A percentile compares a stretch with the other conserved stretches of the same genome.
Evolutionary conservation across 441 rosid genomes (phyloP).

Genomic region (Daphne laureola): DNA sequence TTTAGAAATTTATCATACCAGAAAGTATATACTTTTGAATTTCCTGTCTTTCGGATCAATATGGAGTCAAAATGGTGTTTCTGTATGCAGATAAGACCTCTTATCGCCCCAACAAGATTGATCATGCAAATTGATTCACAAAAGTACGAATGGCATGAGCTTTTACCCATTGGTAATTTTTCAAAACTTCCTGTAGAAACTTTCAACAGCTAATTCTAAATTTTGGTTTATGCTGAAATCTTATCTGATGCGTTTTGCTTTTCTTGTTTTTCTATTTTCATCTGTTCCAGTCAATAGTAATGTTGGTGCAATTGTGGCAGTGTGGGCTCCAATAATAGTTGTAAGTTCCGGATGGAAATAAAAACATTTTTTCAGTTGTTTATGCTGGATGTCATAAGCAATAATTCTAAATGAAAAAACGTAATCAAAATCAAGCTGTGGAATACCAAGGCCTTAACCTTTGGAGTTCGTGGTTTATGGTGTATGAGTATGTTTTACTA

Average conservation of each 20-base stretch:
- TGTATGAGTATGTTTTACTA: not conserved
- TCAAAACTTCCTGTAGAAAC: slow-evolving; percentile 2
- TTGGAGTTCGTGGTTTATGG: not conserved
- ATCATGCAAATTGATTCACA: slow-evolving; percentile 72
- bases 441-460: not conserved
- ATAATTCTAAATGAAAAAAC: not conserved
- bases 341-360: slow-evolving; percentile 41
- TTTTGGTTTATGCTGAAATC: slow-evolving; percentile 9
- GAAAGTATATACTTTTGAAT: too few species aligned
- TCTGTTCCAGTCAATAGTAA: slow-evolving; percentile 65
- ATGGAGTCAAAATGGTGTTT: too few species aligned
- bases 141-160: slow-evolving; percentile 83
- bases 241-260: not conserved
- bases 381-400: not conserved
- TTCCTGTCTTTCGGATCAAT: too few species aligned
- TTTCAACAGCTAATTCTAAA: slow-evolving; percentile 2
- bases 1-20: too few species aligned
- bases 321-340: slow-evolving; percentile 96
- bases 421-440: slow-evolving; percentile 2
- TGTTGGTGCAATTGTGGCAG: slow-evolving; percentile 88
- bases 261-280: slow-evolving; percentile 12
- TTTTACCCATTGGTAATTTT: slow-evolving; percentile 72
- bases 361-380: slow-evolving; percentile 6
- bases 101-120: slow-evolving; percentile 74
- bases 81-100: slow-evolving; percentile 74